phyloP scores from a whole-genome alignment of 169 alveolate species.

The Babesia divergens region DNA sequence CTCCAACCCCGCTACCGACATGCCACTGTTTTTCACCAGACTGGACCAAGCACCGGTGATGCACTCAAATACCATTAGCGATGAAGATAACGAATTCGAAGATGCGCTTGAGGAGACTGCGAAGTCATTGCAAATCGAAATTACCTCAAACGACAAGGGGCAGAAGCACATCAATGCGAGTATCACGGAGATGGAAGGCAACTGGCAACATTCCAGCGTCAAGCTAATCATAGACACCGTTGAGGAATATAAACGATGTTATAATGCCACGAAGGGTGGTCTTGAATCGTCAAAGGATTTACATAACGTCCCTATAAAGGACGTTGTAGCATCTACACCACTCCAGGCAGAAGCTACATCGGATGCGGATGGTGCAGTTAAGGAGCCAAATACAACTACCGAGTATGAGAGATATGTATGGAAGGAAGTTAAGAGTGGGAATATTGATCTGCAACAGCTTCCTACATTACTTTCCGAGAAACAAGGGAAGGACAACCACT shows the following conservation, averaged over 20 bases:
- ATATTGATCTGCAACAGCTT: conserved; percentile 8
- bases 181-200: conserved; percentile 59
- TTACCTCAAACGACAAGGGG: background rate
- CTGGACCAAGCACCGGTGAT: background rate
- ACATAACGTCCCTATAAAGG: background rate
- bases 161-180: conserved; percentile 7
- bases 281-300: background rate
- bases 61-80: background rate
- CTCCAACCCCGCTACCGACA: conserved; percentile 57
- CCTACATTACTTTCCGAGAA: conserved; percentile 40
- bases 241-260: conserved; percentile 42
- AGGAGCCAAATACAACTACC: too few species aligned
- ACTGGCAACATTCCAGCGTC: conserved; percentile 56
- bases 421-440: conserved; percentile 5
- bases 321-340: background rate
- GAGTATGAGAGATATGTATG: conserved; percentile 15
- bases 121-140: conserved; percentile 49
- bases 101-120: conserved; percentile 60
- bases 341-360: background rate
- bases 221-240: conserved; percentile 48
- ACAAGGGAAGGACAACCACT: background rate
- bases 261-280: background rate
- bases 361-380: background rate
- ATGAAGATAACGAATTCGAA: conserved; percentile 44
- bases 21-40: conserved; percentile 51